Evolutionary conservation across 371 early-diverging fungal species (phyloP), one percentile per base, ranked within the genome.

Genomic region (Fennellomyces sp.): DNA sequence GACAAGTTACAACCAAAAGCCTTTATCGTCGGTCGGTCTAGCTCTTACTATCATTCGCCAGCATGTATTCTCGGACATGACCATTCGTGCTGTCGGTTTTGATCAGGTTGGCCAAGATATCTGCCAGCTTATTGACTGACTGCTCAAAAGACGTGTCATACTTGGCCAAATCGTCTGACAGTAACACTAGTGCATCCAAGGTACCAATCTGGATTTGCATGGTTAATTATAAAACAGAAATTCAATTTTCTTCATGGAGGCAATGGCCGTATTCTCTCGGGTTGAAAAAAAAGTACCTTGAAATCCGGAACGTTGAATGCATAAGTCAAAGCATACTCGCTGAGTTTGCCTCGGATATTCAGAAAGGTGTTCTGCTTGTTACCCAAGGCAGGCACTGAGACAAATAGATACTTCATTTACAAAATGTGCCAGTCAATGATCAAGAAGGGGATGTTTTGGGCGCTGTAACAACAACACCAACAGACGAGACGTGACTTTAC

Each of bases 141-240:
- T 77, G 73, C 62, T 97, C 97, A 58, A 90, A 87, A 0, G 81
- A 72, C 5, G 85, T 64, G 68, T 98, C 98, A 59, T 82, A 78
- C 66, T 96, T 97, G 39, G 81, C 81, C 39, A 98, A 81, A 63
- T 98, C 97, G 68, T 98, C 98, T 8, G 96, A 95, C 29, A 96
- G 81, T 21, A 92, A 63, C 25, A 97, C 92, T 5, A 98, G 83
- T 2, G 89, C 83, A 70, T 98, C 97, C 54, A 98, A 83, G 13
- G 96, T 97, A 47, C 97, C 97, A 72, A 97, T 92, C 95, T 95
- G 64, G 26, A 11, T 17, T 30, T 13, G 12, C 17, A 15, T 39
- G 10, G 10, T 39, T 39, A 39, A 39, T 5, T 10, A 17, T 10
- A 8, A 28, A n/a, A 23, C 19, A 5, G 15, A 33, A 29, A n/a